These are phyloP conservation scores for Staphylotrichum longicolle DNA, from an alignment of 495 filamentous ascomycete species.

Conservation along the genomic window DNA sequence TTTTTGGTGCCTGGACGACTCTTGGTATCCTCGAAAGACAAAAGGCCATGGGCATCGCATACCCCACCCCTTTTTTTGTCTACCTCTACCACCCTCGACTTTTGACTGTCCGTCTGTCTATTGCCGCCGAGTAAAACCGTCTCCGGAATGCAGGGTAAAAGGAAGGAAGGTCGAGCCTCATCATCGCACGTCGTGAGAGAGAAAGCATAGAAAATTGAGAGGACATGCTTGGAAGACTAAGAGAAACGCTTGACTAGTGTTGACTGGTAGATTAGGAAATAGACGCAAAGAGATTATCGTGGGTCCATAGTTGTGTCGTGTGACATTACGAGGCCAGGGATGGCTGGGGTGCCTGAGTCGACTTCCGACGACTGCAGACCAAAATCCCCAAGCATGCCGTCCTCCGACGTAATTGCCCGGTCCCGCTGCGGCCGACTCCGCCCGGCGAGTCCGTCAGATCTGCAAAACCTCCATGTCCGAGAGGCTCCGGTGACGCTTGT, in stretches of 20 bases:
- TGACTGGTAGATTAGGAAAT: conserved; percentile 1
- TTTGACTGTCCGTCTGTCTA: conserved; percentile 4
- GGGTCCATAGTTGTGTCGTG: conserved; percentile 18
- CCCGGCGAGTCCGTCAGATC: conserved; percentile 16
- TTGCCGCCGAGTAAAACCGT: neutral
- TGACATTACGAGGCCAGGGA: conserved; percentile 36
- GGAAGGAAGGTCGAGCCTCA: neutral
- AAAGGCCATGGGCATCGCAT: conserved; percentile 10
- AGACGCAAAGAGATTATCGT: conserved; percentile 16
- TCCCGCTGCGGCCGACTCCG: neutral
- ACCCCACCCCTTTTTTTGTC: conserved; percentile 22
- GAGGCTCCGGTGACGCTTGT: conserved; percentile 53
- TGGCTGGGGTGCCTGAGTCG: conserved; percentile 18
- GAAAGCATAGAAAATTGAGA: neutral
- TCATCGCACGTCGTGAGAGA: neutral
- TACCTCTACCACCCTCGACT: conserved; percentile 26
- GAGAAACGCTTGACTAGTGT: conserved; percentile 1
- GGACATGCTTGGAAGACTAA: neutral
- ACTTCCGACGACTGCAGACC: conserved; percentile 17
- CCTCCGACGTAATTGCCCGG: conserved; percentile 32
- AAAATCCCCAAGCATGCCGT: conserved; percentile 31
- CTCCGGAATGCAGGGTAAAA: neutral
- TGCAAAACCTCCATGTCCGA: conserved; percentile 39
- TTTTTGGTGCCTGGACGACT: conserved; percentile 3
- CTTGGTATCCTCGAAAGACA: conserved; percentile 31